These are phyloP conservation scores for Solanum medicagineum DNA, from an alignment of 257 asterid genomes.

Conservation along the genomic window DNA sequence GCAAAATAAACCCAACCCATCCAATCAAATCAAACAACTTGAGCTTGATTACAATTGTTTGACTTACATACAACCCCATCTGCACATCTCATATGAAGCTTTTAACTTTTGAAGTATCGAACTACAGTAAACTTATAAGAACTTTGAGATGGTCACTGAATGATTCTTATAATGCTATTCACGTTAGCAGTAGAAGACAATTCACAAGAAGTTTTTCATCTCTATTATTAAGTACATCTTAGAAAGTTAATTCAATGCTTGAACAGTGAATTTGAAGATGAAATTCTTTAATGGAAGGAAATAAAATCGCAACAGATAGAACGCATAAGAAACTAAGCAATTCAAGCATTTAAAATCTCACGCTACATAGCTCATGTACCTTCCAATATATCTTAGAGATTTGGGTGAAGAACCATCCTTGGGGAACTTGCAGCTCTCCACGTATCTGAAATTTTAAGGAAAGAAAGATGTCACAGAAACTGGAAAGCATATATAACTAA, in stretches of 20 bases:
- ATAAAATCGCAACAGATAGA: background rate
- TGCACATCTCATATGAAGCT: background rate
- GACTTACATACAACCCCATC: background rate
- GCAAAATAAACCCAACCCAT: background rate
- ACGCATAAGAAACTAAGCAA: background rate
- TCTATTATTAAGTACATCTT: background rate
- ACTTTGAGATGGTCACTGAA: background rate
- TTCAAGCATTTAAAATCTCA: background rate
- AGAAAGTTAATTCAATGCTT: background rate
- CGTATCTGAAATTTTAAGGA: slow-evolving; percentile 40
- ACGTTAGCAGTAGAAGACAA: background rate
- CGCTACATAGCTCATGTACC: slow-evolving; percentile 27
- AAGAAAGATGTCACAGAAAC: background rate
- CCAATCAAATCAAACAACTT: background rate
- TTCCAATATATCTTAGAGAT: slow-evolving; percentile 91
- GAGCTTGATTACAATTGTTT: background rate
- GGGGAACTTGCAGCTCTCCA: slow-evolving; percentile 82
- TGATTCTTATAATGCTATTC: background rate
- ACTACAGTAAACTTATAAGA: background rate
- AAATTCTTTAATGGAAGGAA: background rate
- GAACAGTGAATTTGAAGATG: background rate
- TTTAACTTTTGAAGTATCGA: background rate
- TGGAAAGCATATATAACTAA: background rate
- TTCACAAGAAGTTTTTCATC: background rate
- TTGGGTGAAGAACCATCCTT: slow-evolving; percentile 83